These are phyloP conservation scores for Monosporascus sp. DNA, from an alignment of 2,329 filamentous ascomycete species.

Conservation along the genomic window DNA sequence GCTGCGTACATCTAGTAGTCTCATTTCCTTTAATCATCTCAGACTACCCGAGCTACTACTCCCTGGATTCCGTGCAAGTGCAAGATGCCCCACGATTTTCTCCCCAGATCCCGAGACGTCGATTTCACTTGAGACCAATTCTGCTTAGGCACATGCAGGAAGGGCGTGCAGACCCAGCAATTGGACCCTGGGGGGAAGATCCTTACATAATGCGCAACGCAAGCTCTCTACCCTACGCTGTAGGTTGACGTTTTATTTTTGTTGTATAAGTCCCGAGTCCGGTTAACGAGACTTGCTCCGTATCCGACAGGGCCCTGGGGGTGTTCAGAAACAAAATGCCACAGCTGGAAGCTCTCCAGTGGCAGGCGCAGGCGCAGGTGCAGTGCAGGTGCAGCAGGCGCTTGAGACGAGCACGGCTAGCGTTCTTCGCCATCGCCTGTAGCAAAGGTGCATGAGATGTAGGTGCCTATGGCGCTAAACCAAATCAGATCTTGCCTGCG, in stretches of 20 bases:
- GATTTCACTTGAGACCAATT: not conserved
- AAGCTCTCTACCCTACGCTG: too few species aligned
- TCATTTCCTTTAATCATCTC: constrained; percentile 2
- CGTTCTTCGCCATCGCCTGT: not conserved
- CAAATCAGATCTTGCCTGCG: constrained; percentile 22
- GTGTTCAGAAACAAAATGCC: not conserved
- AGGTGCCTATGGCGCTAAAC: constrained; percentile 15
- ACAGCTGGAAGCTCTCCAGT: not conserved
- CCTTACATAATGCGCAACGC: not conserved
- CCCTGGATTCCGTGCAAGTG: not conserved
- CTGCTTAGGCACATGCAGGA: not conserved
- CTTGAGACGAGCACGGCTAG: not conserved
- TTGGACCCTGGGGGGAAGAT: not conserved
- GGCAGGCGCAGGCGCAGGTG: not conserved
- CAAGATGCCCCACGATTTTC: not conserved
- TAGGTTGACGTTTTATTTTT: too few species aligned
- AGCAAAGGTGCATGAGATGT: not conserved
- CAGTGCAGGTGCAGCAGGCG: not conserved
- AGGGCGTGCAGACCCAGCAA: not conserved
- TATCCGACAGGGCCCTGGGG: not conserved
- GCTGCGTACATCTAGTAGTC: constrained; percentile 8
- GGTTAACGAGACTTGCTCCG: not conserved
- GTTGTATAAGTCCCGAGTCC: too few species aligned
- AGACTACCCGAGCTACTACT: not conserved
- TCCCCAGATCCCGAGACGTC: not conserved